Percentiles rank a stretch among this genome's conserved stretches.
Evolutionary conservation across 2,329 filamentous ascomycete species (phyloP).

Genomic region (Penicillium sclerotiorum): DNA sequence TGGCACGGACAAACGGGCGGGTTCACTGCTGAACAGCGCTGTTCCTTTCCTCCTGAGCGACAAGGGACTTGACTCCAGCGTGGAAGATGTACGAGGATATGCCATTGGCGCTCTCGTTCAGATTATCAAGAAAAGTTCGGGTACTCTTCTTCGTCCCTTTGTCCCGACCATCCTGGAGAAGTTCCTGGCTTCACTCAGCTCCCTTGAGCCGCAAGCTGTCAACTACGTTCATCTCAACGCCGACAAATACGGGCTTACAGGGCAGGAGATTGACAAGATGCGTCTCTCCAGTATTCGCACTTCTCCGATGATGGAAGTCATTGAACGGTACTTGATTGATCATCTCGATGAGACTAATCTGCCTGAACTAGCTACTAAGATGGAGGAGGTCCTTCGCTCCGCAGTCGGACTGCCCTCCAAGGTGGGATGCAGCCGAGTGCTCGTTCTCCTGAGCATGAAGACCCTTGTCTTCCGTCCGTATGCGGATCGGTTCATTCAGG

Average conservation of each 20-base stretch:
- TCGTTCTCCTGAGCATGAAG: slow-evolving; percentile 81
- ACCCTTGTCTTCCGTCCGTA: slow-evolving; percentile 73
- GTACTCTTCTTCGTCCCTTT: slow-evolving; percentile 76
- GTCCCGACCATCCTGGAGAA: slow-evolving; percentile 80
- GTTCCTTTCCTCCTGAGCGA: slow-evolving; percentile 88
- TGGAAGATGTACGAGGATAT: slow-evolving; percentile 83
- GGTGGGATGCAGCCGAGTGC: slow-evolving; percentile 81
- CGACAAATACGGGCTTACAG: slow-evolving; percentile 77
- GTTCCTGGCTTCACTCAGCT: slow-evolving; percentile 79
- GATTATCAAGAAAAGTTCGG: slow-evolving; percentile 82
- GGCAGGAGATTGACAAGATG: slow-evolving; percentile 87
- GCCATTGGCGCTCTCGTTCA: slow-evolving; percentile 81
- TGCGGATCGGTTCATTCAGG: slow-evolving; percentile 72
- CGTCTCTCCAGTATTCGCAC: slow-evolving; percentile 78
- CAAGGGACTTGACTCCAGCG: slow-evolving; percentile 84
- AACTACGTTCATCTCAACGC: slow-evolving; percentile 93
- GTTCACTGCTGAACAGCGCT: slow-evolving; percentile 80
- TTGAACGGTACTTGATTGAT: slow-evolving; percentile 79
- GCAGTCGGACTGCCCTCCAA: slow-evolving; percentile 92
- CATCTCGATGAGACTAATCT: slow-evolving; percentile 79
- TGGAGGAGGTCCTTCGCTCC: slow-evolving; percentile 79
- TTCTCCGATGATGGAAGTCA: slow-evolving; percentile 89
- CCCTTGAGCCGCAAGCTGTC: slow-evolving; percentile 82
- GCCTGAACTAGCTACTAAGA: slow-evolving; percentile 67
- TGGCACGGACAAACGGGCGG: slow-evolving; percentile 65